Conservation (phyloP, 768 basidiomycete species). For the Phlebiopsis flavidoalba region DNA sequence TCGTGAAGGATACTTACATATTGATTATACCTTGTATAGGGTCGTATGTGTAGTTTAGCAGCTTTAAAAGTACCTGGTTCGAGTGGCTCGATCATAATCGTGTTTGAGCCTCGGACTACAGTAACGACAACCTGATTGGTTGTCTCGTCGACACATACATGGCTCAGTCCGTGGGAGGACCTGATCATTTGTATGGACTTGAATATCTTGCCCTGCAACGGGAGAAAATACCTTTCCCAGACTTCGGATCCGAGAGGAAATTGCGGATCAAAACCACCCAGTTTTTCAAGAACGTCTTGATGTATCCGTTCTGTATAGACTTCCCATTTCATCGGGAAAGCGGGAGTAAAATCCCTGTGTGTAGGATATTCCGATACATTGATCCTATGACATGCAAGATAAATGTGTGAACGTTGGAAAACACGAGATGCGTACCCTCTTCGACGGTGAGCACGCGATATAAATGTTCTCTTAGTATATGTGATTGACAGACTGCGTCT, state of each 20-base stretch:
- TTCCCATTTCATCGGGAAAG: conserved; percentile 38
- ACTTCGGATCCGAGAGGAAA: background rate
- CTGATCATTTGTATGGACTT: background rate
- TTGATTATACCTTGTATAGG: background rate
- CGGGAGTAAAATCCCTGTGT: conserved; percentile 34
- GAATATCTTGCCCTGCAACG: background rate
- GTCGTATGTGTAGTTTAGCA: background rate
- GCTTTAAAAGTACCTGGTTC: conserved; percentile 29
- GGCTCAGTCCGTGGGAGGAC: background rate
- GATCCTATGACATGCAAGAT: conserved; percentile 22
- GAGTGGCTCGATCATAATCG: conserved; percentile 37
- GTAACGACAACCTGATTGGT: conserved; percentile 2
- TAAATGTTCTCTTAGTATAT: background rate
- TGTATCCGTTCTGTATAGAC: conserved; percentile 36
- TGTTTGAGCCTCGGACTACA: conserved; percentile 35
- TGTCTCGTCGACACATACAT: background rate
- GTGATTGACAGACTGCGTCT: background rate
- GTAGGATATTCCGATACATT: conserved; percentile 33
- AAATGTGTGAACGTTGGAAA: background rate
- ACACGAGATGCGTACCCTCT: background rate
- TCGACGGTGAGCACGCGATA: background rate
- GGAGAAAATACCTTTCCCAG: background rate
- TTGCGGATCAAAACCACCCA: background rate
- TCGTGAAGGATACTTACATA: background rate
- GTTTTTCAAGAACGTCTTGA: conserved; percentile 35